A percentile compares a stretch with the other conserved stretches of the same genome.
Evolutionary conservation across 306 rosid species (phyloP).

Genomic region (Citrullus colocynthis): DNA sequence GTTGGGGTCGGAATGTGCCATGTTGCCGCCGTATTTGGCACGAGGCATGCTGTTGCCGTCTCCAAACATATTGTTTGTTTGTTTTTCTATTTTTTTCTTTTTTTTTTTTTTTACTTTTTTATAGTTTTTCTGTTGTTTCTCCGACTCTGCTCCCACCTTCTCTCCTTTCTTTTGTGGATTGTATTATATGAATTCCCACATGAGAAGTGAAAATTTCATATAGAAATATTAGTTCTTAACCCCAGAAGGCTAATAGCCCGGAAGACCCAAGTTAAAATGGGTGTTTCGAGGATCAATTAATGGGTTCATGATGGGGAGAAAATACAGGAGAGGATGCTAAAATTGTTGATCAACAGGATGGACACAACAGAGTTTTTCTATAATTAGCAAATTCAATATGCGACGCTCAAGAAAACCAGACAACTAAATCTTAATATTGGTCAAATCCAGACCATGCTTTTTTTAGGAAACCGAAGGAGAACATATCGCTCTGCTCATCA

Average conservation of each 20-base stretch:
- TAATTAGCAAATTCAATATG: not conserved
- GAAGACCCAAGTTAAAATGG: slow-evolving; percentile 1
- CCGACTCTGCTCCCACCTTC: not conserved
- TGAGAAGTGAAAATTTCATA: not conserved
- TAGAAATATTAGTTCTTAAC: not conserved
- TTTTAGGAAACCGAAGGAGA: not conserved
- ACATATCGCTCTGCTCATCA: not conserved
- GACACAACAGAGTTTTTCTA: not conserved
- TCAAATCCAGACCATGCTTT: no score
- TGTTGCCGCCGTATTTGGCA: slow-evolving; percentile 6
- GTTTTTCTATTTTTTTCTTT: no score
- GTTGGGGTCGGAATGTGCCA: slow-evolving; percentile 13
- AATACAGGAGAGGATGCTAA: not conserved
- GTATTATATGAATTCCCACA: not conserved
- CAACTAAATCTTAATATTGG: not conserved
- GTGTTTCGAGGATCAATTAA: not conserved
- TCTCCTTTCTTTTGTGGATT: not conserved
- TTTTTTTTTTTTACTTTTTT: no score
- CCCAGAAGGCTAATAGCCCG: not conserved
- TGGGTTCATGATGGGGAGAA: not conserved
- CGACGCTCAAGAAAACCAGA: not conserved
- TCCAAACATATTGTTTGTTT: not conserved
- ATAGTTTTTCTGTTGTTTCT: not conserved
- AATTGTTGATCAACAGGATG: not conserved
- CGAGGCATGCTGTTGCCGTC: slow-evolving; percentile 9